Base-by-base conservation (phyloP, 257 asterid genomes). In the Nyctanthes arbortristis region DNA sequence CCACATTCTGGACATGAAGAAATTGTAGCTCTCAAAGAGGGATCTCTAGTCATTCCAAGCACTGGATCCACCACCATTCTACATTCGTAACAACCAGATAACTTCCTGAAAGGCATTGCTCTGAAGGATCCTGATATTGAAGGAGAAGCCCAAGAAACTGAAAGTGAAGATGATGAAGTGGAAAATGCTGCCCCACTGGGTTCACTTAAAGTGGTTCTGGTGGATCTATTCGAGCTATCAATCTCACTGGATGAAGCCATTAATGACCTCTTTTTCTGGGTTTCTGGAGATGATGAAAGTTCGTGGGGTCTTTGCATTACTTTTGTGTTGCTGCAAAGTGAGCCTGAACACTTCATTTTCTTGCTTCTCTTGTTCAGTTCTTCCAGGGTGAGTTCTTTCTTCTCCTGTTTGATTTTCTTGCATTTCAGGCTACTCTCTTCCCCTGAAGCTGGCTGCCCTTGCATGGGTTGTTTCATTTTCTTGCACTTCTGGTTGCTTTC, bases 41-140 rank as follows among this genome's bases (percentile, higher is more conserved):
- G 93, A 33, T 91, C 97, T 24, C 91, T 82, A 0, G 92, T 80
- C 84, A 85, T 79, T 11, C 88, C 91, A 63, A 87, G 90, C 61
- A 85, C 91, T 31, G 96, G 97, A 59, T 91, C 97, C 74, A 89
- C 91, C 67, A 89, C 97, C 91, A 91, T 89, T 70, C 91, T 78
- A 12, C 97, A 91, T 73, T 91, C 97, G 57, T 91, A 89, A 71
- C 97, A 91, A 1, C 96, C 93, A 0, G 97, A 89, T 0, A 91
- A 78, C 47, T 84, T 91, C 78, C 97, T 78, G 36, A 90, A 90
- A 7, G 91, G 95, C 95, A 89, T 89, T 32, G 73, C 84, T 64
- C 90, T 77, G 71, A 87, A 80, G 8, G 95, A 81, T 20, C 88
- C 88, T 11, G 84, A 68, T 25, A 80, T 66, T 28, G 87, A 71